phyloP scores from a whole-genome alignment of 208 protist genomes.

The Trichomonas vaginalis region DNA sequence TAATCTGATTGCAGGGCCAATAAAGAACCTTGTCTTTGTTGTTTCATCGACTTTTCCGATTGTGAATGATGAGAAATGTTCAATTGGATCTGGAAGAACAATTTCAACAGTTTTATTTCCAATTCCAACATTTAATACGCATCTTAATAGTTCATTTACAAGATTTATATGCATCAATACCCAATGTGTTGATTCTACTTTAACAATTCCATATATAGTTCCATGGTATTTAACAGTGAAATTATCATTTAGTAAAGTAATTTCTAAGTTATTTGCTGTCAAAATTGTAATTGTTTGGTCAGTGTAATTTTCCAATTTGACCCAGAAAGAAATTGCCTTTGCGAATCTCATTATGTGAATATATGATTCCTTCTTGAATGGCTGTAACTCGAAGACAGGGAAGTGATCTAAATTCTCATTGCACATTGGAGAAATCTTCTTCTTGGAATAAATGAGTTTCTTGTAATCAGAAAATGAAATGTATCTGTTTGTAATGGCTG shows the following conservation, averaged over 20 bases:
- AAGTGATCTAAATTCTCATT: background rate
- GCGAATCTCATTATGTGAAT: background rate
- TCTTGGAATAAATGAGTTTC: background rate
- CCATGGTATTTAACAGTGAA: background rate
- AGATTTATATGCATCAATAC: background rate
- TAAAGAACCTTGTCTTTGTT: background rate
- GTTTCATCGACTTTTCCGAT: background rate
- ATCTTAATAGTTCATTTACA: background rate
- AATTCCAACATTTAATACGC: background rate
- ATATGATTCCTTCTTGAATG: background rate
- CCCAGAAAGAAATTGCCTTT: background rate
- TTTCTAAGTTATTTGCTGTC: background rate
- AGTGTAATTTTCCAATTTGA: background rate
- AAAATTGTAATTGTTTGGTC: background rate
- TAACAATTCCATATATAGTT: background rate
- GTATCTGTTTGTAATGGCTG: background rate
- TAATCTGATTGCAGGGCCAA: background rate
- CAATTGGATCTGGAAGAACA: background rate
- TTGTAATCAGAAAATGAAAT: background rate
- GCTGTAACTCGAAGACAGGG: background rate
- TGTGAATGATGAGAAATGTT: background rate
- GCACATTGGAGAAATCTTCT: background rate
- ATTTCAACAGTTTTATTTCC: background rate
- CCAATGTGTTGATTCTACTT: background rate
- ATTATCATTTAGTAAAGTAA: background rate